Evolutionary conservation across 2,329 filamentous ascomycete genomes (phyloP).

Genomic region (Venturia nashicola): DNA sequence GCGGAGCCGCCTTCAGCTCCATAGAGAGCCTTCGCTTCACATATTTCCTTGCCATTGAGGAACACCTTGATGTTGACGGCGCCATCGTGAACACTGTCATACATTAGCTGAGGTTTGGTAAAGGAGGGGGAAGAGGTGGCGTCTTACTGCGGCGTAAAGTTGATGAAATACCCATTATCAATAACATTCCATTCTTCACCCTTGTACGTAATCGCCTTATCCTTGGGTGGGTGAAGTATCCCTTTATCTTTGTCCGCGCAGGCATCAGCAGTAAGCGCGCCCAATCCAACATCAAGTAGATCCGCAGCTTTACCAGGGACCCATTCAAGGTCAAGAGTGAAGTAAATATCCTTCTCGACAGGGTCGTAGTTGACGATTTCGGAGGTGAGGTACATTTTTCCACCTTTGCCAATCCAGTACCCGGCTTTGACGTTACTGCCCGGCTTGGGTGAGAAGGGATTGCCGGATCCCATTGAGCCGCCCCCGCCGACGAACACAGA

Average conservation of each 20-base stretch:
- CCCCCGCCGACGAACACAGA: background rate
- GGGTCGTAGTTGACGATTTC: constrained; percentile 3
- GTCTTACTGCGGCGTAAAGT: background rate
- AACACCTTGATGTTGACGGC: background rate
- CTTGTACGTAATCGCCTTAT: constrained; percentile 3
- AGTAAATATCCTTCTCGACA: background rate
- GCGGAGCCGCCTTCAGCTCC: background rate
- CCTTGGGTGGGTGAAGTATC: background rate
- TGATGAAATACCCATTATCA: background rate
- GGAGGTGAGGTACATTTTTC: background rate
- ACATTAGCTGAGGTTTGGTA: background rate
- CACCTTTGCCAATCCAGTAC: background rate
- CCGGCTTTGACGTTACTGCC: background rate
- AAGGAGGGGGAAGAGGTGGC: background rate
- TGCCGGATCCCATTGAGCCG: background rate
- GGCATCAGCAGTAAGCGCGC: background rate
- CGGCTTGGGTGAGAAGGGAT: background rate
- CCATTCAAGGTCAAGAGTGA: background rate
- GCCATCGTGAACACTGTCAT: background rate
- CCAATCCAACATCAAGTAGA: background rate
- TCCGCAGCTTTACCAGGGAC: background rate
- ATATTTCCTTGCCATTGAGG: background rate
- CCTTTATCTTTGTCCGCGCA: background rate
- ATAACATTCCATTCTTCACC: background rate
- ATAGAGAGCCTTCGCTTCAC: background rate